Evolutionary conservation across 2,329 filamentous ascomycete species (phyloP), one percentile per base, ranked within the genome.

Genomic region (Aspergillus nomiae): DNA sequence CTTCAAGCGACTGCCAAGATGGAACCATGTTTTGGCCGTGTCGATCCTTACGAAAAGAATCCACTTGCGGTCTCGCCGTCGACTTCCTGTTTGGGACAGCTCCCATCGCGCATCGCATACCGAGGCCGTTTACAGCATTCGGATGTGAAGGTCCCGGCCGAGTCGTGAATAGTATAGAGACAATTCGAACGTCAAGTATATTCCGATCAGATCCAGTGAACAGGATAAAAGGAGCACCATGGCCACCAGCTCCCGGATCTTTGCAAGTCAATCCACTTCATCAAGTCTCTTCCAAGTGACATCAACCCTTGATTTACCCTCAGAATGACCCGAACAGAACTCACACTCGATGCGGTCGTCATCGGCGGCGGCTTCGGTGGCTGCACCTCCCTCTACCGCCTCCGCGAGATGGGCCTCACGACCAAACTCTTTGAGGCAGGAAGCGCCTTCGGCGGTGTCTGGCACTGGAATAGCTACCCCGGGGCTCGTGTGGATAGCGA

Each of bases 401-500:
- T 82, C 7, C 77, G 77, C n/a, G 69, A 77, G 9, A 69, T 71
- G 21, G 77, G 77, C 3, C 74, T 78, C 30, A 73, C 70, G 3
- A 73, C 71, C 26, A 77, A 78, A 38, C 56, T 81, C 1, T 69
- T 81, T 46, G 81, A 83, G 54, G 71, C 74, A 0, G 81, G 74
- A 4, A 56, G 63, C 8, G 73, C 68, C 41, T 69, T 78, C 28
- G 81, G 81, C 8, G 81, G 81, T 16, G 75, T 78, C 9, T 83
- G 81, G 81, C 72, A 79, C 62, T 80, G 76, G 74, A 82, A 82
- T 65, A 66, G 72, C 6, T 83, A 82, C 55, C 80, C 81, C 1
- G 81, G 80, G 0, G 79, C 79, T 2, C 76, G 79, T 1, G 79
- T 83, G n/a, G 81, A 83, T 64, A 70, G 69, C 2, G 81, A 85